Base-by-base conservation (phyloP, 78 protist species). In the Dictyostelium citrinum region DNA sequence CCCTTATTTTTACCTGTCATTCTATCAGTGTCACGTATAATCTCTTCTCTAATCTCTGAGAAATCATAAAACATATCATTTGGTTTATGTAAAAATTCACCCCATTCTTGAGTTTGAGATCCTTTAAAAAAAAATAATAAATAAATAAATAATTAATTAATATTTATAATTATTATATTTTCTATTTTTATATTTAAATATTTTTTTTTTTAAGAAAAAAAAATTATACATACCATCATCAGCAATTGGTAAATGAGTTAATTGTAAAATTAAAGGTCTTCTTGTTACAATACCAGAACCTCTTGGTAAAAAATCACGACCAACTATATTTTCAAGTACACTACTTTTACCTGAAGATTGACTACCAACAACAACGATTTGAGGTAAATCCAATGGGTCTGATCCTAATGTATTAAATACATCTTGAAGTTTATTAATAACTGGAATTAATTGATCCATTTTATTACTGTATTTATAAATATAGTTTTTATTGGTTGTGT, bases 221-320 rank as follows among this genome's bases (percentile, higher is more conserved):
- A n/a, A n/a, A n/a, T n/a, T n/a, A 4, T 33, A 75, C 91, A 35
- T 88, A 93, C 91, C 91, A 75, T 82, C 88, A 27, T 93, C 93
- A 41, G 84, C 84, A 46, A 79, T 43, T 39, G 96, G 96, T n/a
- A 90, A 72, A 71, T 96, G 86, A 17, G 90, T 80, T 76, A 99
- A 95, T 92, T 99, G 99, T 20, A 99, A 90, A 24, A 98, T 96
- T n/a, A 98, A 90, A 11, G 99, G 99, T 29, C 99, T 82, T 27
- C 99, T 85, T 1, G 99, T 99, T 22, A 97, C 99, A 78, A 99
- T 98, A 72, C 99, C 99, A 7, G 98, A 75, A 24, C 99, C 98
- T 64, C 98, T 94, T 8, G 98, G 98, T 20, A 97, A 86, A 55
- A 98, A 95, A 72, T 97, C 98, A 70, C 83, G 67, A 5, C 99